Evolutionary conservation across 345 rosid genomes (phyloP), one percentile per base, ranked within the genome.

Genomic region (Angophora floribunda): DNA sequence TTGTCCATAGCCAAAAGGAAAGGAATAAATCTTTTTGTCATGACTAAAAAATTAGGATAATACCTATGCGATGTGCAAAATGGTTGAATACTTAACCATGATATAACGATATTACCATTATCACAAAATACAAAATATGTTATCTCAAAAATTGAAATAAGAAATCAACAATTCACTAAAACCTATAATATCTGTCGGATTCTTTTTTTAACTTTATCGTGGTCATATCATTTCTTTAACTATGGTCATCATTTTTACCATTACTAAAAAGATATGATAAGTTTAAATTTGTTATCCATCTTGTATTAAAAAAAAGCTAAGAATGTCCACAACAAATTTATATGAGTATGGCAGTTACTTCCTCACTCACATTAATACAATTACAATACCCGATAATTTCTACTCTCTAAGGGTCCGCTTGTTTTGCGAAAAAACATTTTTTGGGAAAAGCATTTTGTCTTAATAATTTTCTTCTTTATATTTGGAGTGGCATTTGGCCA

Each of bases 401-500:
- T n/a, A 63, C 7, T 14, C 2, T 63, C 16, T 63, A 63, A 13
- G 1, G 7, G 0, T 63, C 36, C 9, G 3, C 9, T 63, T n/a
- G 21, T 0, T 55, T 55, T 55, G 28, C 0, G 0, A 5, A 5
- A 55, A 36, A 0, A 55, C 22, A 55, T 55, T 55, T 55, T 21
- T 55, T 5, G 0, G 28, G 12, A 55, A 8, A 55, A 55, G 26
- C 30, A 11, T 26, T 57, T 59, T 59, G 30, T 59, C 65, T 59
- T 5, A 5, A 11, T 26, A 50, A 26, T 5, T 59, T 5, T 26
- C 13, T 4, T 57, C 10, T 55, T 24, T 8, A 4, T 50, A 13
- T 50, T 50, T 50, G 13, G 63, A 57, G 9, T 57, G 63, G 63
- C 9, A 57, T 9, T 22, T 57, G 13, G 13, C 13, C n/a, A 57